A percentile compares a stretch with the other conserved stretches of the same genome.
Conservation (phyloP, 306 rosid genomes). For the Malus sieversii region DNA sequence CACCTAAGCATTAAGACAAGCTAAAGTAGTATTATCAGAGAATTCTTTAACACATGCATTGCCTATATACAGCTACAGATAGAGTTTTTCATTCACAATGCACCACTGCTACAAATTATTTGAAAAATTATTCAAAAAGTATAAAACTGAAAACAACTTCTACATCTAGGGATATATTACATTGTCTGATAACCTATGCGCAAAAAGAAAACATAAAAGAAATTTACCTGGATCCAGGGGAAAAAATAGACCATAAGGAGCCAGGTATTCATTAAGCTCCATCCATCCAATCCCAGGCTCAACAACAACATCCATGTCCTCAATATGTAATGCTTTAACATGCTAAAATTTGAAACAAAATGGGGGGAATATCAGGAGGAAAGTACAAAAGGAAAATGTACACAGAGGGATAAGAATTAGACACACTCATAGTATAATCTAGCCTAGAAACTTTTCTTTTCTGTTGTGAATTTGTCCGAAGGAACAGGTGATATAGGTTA, state of each 20-base stretch:
- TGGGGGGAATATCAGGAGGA: constrained; percentile 17
- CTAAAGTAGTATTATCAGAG: neutral
- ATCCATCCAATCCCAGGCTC: constrained; percentile 99
- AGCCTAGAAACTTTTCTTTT: neutral
- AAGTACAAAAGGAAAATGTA: neutral
- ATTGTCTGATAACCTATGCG: neutral
- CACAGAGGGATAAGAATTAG: neutral
- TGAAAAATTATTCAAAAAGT: neutral
- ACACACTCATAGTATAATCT: neutral
- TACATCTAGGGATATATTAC: neutral
- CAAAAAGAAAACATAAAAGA: neutral
- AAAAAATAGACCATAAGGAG: constrained; percentile 90
- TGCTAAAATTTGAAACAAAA: constrained; percentile 31
- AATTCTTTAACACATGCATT: neutral
- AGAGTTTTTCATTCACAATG: neutral
- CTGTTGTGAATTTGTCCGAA: too few species aligned
- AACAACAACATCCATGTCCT: constrained; percentile 91
- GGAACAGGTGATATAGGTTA: neutral
- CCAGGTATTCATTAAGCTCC: constrained; percentile 93
- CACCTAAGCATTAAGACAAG: neutral
- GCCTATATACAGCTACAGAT: neutral
- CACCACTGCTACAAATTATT: neutral
- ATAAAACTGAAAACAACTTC: neutral
- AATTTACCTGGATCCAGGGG: constrained; percentile 97
- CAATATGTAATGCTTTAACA: constrained; percentile 74